Evolutionary conservation across 257 asterid genomes (phyloP), one percentile per base, ranked within the genome.

Genomic region (Linderniella brevidens): DNA sequence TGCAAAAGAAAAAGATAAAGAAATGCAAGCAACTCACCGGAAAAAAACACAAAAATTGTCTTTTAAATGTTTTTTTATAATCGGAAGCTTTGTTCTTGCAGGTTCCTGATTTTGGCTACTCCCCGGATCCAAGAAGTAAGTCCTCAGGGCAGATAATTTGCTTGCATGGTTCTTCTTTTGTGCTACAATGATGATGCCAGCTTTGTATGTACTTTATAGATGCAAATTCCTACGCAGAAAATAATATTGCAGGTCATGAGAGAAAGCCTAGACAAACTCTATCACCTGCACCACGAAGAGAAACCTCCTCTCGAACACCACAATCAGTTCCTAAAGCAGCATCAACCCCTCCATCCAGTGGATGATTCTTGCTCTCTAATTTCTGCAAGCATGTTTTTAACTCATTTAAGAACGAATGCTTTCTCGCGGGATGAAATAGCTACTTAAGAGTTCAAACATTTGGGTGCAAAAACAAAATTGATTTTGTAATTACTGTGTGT

Each of bases 81-180:
- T n/a, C 48, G 37, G 62, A 41, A 38, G 59, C 64, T 57, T 70
- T 17, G 40, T 46, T 57, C 61, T 66, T 69, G 48, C 72, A 78
- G 94, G 85, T 74, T 52, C 90, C 77, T 4, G 86, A 76, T 67
- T 80, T 72, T 29, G 76, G 75, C 1, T 78, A 75, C 71, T 83
- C 97, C 46, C 93, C 97, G 13, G 82, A 78, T 71, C 92, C 86
- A 11, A 70, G 54, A 49, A 73, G 95, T 78, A 72, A 80, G 95
- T 61, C 35, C 55, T 39, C 35, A 53, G 56, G 56, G 61, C 57
- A 35, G 59, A 69, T 49, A 64, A 45, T 54, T 40, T 45, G 8
- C 36, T 54, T 17, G 29, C 41, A 13, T 36, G 54, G 44, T 25
- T 25, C 15, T 53, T 14, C 37, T 46, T 19, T 46, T 58, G 41